These are phyloP conservation scores for Candida sojae DNA, from an alignment of 1,139 yeast genomes.

Conservation along the genomic window DNA sequence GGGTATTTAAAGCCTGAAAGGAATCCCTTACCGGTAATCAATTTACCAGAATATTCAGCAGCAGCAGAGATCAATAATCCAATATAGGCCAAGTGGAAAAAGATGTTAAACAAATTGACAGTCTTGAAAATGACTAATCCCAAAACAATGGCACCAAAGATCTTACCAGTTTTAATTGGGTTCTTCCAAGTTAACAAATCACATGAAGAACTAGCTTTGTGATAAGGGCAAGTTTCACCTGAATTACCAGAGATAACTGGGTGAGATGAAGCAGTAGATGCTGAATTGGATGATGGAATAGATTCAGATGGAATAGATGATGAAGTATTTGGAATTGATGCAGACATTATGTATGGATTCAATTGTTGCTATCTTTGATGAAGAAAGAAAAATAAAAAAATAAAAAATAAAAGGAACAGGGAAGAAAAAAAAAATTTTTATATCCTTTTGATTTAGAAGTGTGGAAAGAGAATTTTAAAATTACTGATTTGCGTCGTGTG, in stretches of 20 bases:
- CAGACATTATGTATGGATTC: constrained; percentile 1
- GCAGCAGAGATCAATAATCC: constrained; percentile 60
- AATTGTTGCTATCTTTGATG: background rate
- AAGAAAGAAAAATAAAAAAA: background rate
- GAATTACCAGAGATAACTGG: background rate
- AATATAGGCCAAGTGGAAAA: constrained; percentile 55
- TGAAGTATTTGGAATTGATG: constrained; percentile 3
- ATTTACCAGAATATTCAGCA: constrained; percentile 68
- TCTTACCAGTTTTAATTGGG: constrained; percentile 77
- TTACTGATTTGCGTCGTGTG: background rate
- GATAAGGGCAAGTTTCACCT: background rate
- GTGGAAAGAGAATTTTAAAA: background rate
- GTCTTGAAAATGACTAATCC: constrained; percentile 65
- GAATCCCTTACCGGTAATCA: constrained; percentile 70
- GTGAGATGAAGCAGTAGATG: background rate
- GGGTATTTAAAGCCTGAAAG: constrained; percentile 66
- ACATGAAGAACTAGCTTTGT: background rate
- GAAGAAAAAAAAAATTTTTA: background rate
- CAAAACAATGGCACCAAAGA: constrained; percentile 65
- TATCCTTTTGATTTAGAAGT: background rate
- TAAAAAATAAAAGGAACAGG: background rate
- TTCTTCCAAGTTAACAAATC: constrained; percentile 77
- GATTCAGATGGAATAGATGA: background rate
- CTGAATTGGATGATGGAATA: background rate
- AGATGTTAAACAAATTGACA: constrained; percentile 67